Base-by-base conservation (phyloP, 1,139 yeast genomes). In the Suhomyces bokatorum region DNA sequence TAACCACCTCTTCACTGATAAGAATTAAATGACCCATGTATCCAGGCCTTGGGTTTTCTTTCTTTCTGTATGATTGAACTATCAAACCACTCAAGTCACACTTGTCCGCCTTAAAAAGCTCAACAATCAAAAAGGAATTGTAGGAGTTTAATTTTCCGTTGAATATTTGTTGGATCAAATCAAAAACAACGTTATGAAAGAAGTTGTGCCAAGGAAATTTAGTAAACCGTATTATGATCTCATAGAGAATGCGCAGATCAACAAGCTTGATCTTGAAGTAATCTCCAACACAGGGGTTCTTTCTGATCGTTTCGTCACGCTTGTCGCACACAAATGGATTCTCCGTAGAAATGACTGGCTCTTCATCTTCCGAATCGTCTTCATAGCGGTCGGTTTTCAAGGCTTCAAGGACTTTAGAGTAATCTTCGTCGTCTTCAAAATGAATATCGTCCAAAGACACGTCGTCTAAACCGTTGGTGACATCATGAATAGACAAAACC, bases 101-200 rank as follows among this genome's bases (percentile, higher is more conserved):
- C 29, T 59, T 54, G 7, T 62, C 62, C 1, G 54, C 47, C 37
- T 60, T 60, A 46, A 75, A 74, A 30, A 75, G 56, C 40, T 73
- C 77, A 31, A 73, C 75, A 39, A 75, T 74, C 46, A 75, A 62
- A 44, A 74, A 75, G 0, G 78, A 73, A 48, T 75, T 75, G 53
- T 73, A 75, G 4, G 78, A 73, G 48, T 73, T 73, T 45, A 75
- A 62, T 48, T 75, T 75, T 3, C 78, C 80, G 55, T 74, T 74
- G 53, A 75, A 74, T 7, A 74, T 70, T 49, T 74, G 79, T 51
- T 75, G 80, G 17, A 74, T 64, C 46, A 75, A 43, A 53, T 75
- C 80, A 60, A 75, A 75, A 6, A 75, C 78, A 17, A 75, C 79
- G 52, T 75, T 75, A 52, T 75, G 80, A 58, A 73, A 75, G 54